A percentile compares a stretch with the other conserved stretches of the same genome.
Evolutionary conservation across 805 yeast species (phyloP).

Genomic region (Wickerhamomyces bovis): DNA sequence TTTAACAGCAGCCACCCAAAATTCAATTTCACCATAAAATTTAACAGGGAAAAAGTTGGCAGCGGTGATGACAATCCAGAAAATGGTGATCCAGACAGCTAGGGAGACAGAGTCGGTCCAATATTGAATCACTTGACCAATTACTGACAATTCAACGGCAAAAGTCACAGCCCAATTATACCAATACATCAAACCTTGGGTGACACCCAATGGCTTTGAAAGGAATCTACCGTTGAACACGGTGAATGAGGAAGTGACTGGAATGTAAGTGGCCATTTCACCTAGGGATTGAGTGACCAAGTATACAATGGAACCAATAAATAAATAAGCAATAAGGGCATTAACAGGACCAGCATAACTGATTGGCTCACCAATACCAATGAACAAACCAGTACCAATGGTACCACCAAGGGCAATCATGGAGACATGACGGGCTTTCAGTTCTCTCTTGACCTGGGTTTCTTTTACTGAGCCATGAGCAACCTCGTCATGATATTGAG

Average conservation of each 20-base stretch:
- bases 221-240: constrained; percentile 63
- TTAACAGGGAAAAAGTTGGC: constrained; percentile 63
- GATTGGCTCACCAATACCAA: constrained; percentile 54
- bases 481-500: constrained; percentile 5
- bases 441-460: constrained; percentile 48
- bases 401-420: constrained; percentile 81
- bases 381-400: constrained; percentile 72
- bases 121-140: constrained; percentile 56
- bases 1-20: constrained; percentile 66
- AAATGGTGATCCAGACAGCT: constrained; percentile 68
- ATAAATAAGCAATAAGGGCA: constrained; percentile 55
- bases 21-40: constrained; percentile 69
- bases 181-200: constrained; percentile 72
- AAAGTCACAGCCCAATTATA: constrained; percentile 74
- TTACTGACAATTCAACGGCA: constrained; percentile 67
- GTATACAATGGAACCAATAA: constrained; percentile 61
- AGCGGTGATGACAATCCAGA: constrained; percentile 50
- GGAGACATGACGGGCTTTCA: constrained; percentile 63
- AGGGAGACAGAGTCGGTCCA: constrained; percentile 69
- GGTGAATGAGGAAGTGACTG: constrained; percentile 60
- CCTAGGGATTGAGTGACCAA: constrained; percentile 68
- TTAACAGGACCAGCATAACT: constrained; percentile 63
- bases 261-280: constrained; percentile 77
- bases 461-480: constrained; percentile 24
- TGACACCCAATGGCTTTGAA: constrained; percentile 64